Evolutionary conservation across 768 basidiomycete genomes (phyloP), one percentile per base, ranked within the genome.

Genomic region (Pisolithus tinctorius): DNA sequence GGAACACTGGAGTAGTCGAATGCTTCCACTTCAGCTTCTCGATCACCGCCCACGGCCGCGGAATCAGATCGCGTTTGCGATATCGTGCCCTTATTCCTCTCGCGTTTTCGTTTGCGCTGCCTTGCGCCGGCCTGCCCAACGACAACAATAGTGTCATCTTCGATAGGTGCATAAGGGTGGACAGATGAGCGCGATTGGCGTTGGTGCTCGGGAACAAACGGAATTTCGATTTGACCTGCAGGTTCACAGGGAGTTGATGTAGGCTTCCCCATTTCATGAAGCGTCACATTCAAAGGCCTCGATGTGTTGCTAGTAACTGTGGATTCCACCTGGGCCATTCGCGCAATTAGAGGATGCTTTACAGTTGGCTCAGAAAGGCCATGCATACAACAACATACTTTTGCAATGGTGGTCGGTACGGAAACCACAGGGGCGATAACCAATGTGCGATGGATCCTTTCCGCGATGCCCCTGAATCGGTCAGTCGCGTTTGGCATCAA

Each of bases 1-100:
- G 86, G 80, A 23, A 77, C 81, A 13, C 71, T 68, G 6, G 76
- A 67, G 64, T 88, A 92, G 68, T 90, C 86, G 60, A 89, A 92
- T 37, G 72, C 72, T 40, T 75, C 76, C 42, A 51, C 47, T 47
- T 67, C 67, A 38, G 59, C 62, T 50, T 55, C 51, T 45, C 57
- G 45, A 55, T 58, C 55, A 36, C 27, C 36, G 6, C 16, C 41
- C 23, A 44, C 45, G 47, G 46, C n/a, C 27, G 52, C 60, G 37
- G 54, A 16, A 34, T 34, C 43, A n/a, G 48, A 44, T 17, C 51
- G 56, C 26, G 48, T 44, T 8, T 40, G 13, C 9, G 23, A 29
- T 6, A 30, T 9, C 6, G 23, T 50, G 34, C 58, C 53, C 51
- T 52, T 61, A 16, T 49, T 47, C 49, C 50, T 59, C 48, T 59